Evolutionary conservation across 768 basidiomycete species (phyloP), one percentile per base, ranked within the genome.

Genomic region (Agrocybe praecox): DNA sequence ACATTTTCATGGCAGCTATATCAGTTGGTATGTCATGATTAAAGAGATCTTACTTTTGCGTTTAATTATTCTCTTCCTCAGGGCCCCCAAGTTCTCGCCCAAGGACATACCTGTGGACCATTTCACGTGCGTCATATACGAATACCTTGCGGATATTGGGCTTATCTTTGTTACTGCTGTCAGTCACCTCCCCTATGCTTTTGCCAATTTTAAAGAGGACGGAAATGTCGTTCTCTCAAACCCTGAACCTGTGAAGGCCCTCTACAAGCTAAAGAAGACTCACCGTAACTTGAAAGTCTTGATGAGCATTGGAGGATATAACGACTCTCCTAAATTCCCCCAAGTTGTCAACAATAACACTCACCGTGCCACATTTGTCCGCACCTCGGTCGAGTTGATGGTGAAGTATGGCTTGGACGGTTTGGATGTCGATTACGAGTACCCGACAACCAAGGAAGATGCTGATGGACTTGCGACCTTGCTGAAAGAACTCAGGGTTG

Each of bases 251-350:
- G 96, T 40, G 92, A 93, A 66, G 96, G 92, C 91, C 49, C 83
- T 98, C 56, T 96, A 95, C 72, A 82, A 90, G 26, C 79, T 98
- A 62, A 98, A 98, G 80, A 89, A 96, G 68, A 71, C 82, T 59
- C 78, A 97, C 58, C 83, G 94, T 51, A 88, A 89, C 59, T 79
- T 94, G 67, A 92, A 90, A 62, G 80, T 88, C n/a, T 76, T 92
- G 15, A 81, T 99, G 24, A 93, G 90, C 44, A 98, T 99, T 50
- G 96, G 96, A 14, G 96, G 96, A 6, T 98, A 94, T 94, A 91
- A 92, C 0, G 95, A 94, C 68, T 94, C 92, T 0, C 84, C 92
- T 23, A 84, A 85, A 42, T 92, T 98, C 74, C 90, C 93, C 62
- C 88, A 89, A 10, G 82, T 94, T 36, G 90, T 97, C 46, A 76